Conservation (phyloP, 345 rosid genomes). For the Ceriops tagal region DNA sequence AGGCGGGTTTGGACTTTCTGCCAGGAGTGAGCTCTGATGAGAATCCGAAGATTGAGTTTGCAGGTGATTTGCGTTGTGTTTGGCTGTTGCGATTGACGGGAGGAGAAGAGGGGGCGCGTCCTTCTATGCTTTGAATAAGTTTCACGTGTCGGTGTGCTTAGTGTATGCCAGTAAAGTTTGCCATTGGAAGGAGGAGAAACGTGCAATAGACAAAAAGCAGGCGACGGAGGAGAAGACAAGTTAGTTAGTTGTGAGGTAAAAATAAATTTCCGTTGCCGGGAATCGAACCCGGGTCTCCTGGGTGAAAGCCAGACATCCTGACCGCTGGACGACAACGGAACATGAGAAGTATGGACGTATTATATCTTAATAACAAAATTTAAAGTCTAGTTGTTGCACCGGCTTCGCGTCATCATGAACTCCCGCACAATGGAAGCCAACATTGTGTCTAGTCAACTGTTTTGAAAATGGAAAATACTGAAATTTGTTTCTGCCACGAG, state of each 20-base stretch:
- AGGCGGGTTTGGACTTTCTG: background rate
- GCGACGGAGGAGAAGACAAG: constrained; percentile 56
- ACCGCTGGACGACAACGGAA: constrained; percentile 94
- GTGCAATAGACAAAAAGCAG: constrained; percentile 28
- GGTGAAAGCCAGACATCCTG: constrained; percentile 97
- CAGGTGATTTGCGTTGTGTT: constrained; percentile 47
- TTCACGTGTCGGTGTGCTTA: constrained; percentile 27
- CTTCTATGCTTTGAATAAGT: constrained; percentile 67
- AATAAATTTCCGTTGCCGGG: constrained; percentile 64
- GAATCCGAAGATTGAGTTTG: constrained; percentile 11
- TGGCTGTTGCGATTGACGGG: constrained; percentile 52
- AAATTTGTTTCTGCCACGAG: too few species aligned
- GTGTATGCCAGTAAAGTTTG: too few species aligned
- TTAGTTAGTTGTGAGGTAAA: constrained; percentile 20
- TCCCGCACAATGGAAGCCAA: too few species aligned
- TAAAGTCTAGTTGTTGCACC: too few species aligned
- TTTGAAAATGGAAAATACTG: too few species aligned
- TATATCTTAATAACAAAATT: too few species aligned
- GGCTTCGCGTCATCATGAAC: too few species aligned
- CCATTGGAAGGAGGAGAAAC: constrained; percentile 5
- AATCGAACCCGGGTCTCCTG: constrained; percentile 98
- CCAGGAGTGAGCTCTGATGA: background rate
- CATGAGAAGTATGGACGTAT: rapidly evolving
- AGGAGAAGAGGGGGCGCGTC: constrained; percentile 33
- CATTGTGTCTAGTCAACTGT: too few species aligned